phyloP scores from a whole-genome alignment of 2,329 filamentous ascomycete species.

The Juglanconis oblonga region DNA sequence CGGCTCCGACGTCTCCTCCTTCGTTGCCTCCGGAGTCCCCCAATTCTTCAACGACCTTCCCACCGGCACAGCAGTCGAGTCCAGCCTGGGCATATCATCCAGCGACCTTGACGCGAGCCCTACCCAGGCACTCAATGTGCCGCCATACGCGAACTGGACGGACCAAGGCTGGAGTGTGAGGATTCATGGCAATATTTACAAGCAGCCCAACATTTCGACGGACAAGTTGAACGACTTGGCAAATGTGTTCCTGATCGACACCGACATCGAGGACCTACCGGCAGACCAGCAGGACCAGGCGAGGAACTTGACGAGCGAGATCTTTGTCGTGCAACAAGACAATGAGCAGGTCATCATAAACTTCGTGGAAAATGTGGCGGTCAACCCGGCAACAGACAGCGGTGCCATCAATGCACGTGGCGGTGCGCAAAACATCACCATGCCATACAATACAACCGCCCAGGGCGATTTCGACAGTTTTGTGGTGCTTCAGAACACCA shows the following conservation, averaged over 20 bases:
- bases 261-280: slow-evolving; percentile 57
- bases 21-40: slow-evolving; percentile 61
- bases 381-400: slow-evolving; percentile 52
- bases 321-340: slow-evolving; percentile 73
- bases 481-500: slow-evolving; percentile 57
- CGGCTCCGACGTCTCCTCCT: slow-evolving; percentile 55
- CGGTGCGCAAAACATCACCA: slow-evolving; percentile 58
- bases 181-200: slow-evolving; percentile 79
- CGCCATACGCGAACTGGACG: slow-evolving; percentile 75
- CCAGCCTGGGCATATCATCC: slow-evolving; percentile 57
- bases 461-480: slow-evolving; percentile 75
- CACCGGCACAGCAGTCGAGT: slow-evolving; percentile 57
- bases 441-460: slow-evolving; percentile 64
- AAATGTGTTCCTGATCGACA: slow-evolving; percentile 67
- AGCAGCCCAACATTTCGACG: slow-evolving; percentile 66
- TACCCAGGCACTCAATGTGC: slow-evolving; percentile 69
- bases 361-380: slow-evolving; percentile 43
- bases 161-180: slow-evolving; percentile 73
- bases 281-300: slow-evolving; percentile 62
- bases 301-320: slow-evolving; percentile 68
- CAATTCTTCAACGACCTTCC: slow-evolving; percentile 68
- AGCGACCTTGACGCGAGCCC: slow-evolving; percentile 59
- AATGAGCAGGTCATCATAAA: slow-evolving; percentile 62
- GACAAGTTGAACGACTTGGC: slow-evolving; percentile 66
- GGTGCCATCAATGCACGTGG: slow-evolving; percentile 52